A percentile compares a stretch with the other conserved stretches of the same genome.
Conservation (phyloP, 495 filamentous ascomycete species). For the Gamarada debralockiae region DNA sequence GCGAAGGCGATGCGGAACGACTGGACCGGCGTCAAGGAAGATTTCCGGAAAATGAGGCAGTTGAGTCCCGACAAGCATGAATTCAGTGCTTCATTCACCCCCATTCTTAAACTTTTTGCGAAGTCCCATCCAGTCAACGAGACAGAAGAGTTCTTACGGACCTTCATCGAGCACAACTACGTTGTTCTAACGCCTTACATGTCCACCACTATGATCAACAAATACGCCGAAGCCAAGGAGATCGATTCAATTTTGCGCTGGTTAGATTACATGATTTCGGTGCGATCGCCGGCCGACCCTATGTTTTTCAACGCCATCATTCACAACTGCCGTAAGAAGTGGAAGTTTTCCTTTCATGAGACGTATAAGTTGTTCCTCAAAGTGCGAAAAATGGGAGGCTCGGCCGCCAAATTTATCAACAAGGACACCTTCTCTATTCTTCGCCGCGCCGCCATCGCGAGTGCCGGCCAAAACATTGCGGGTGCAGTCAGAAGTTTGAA, state of each 20-base stretch:
- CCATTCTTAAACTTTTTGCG: conserved; percentile 40
- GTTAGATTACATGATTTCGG: conserved; percentile 14
- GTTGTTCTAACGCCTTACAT: conserved; percentile 32
- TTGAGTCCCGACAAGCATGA: conserved; percentile 4
- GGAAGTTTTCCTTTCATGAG: conserved; percentile 36
- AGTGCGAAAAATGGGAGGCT: conserved; percentile 26
- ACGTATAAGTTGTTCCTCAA: conserved; percentile 32
- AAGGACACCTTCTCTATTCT: conserved; percentile 30
- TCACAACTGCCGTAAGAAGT: conserved; percentile 28
- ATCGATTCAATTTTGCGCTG: conserved; percentile 27
- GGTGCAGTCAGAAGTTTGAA: not conserved
- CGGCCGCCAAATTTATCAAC: conserved; percentile 19
- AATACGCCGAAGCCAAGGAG: conserved; percentile 38
- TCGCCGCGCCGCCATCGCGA: not conserved
- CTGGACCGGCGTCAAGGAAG: conserved; percentile 37
- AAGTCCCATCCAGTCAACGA: conserved; percentile 35
- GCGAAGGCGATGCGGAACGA: conserved; percentile 37
- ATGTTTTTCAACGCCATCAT: conserved; percentile 40
- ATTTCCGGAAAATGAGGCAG: conserved; percentile 31
- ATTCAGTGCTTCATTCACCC: conserved; percentile 33
- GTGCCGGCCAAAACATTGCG: not conserved
- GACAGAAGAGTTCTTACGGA: conserved; percentile 36
- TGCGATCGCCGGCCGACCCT: conserved; percentile 32
- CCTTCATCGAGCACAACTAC: conserved; percentile 30
- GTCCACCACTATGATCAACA: conserved; percentile 42